Evolutionary conservation across 768 basidiomycete genomes (phyloP).

Genomic region (Saitozyma sp.): DNA sequence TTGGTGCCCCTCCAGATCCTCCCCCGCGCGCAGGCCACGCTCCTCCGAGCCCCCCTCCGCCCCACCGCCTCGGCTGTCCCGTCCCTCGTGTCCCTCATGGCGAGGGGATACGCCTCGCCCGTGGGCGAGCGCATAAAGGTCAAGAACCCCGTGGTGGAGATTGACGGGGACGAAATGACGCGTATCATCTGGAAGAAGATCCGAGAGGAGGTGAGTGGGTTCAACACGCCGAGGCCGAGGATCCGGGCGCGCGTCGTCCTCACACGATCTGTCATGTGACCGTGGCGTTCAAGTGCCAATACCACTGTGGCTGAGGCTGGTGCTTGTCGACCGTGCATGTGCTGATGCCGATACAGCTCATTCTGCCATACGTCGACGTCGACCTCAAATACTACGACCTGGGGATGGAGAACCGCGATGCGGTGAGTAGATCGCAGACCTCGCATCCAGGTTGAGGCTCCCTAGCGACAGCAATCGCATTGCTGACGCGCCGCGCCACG

Average conservation of each 20-base stretch:
- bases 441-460: background rate
- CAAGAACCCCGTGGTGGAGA: constrained; percentile 85
- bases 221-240: too few relatives aligned
- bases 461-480: background rate
- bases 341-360: constrained; percentile 59
- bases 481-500: background rate
- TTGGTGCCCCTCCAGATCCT: constrained; percentile 12
- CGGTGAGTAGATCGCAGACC: constrained; percentile 57
- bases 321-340: background rate
- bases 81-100: constrained; percentile 22
- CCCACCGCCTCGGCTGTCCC: background rate
- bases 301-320: background rate
- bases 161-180: constrained; percentile 99
- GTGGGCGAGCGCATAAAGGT: constrained; percentile 63
- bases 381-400: constrained; percentile 99
- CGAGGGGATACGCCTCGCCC: constrained; percentile 36
- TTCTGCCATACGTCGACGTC: constrained; percentile 88
- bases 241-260: too few relatives aligned
- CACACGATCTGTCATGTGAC: background rate
- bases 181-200: constrained; percentile 99
- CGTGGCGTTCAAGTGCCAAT: background rate
- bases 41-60: constrained; percentile 7
- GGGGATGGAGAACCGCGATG: constrained; percentile 89
- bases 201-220: constrained; percentile 73
- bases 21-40: constrained; percentile 13